Base-by-base conservation (phyloP, 202 grass and related monocot species). In the Dendrocalamus latiflorus region DNA sequence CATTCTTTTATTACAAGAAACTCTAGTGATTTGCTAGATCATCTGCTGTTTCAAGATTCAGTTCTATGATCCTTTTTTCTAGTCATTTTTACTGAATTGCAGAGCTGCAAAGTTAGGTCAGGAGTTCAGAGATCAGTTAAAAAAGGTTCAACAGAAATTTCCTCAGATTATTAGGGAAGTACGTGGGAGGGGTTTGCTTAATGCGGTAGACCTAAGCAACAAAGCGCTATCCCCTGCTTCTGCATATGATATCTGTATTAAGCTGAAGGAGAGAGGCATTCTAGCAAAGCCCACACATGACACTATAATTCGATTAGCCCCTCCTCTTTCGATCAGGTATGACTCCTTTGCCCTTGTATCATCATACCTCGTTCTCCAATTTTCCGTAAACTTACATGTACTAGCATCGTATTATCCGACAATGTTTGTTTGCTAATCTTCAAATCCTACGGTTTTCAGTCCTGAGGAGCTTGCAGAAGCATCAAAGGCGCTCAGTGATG, bases 281-380 rank as follows among this genome's bases (percentile, higher is more conserved):
- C 86, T 98, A 22, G 95, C 95, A 51, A 98, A 98, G 79, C 89
- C 95, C 58, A 98, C 95, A 33, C 95, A 98, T 81, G 91, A 93
- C 66, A 92, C 91, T 34, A 90, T 98, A 81, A 98, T 95, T 61
- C 89, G 93, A 30, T 73, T 98, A 70, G 93, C 95, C 20, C 95
- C 89, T 74, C 95, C 95, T 0, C 72, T 95, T 17, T 81, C 91
- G 43, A 95, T 98, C 78, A 90, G 95, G 95, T 93, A 91, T 30
- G 6, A 15, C 28, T n/a, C 54, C 53, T 73, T 70, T 75, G 22
- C 45, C 12, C 1, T 47, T 7, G 25, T 49, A 9, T 15, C 39
- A 9, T 55, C 43, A 34, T n/a, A 65, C 67, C 4, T 59, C 7
- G 5, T 44, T 20, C 9, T 25, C 59, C 1, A 22, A 4, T 68